Conservation (phyloP, 345 rosid genomes). For the Ailanthus altissimus region DNA sequence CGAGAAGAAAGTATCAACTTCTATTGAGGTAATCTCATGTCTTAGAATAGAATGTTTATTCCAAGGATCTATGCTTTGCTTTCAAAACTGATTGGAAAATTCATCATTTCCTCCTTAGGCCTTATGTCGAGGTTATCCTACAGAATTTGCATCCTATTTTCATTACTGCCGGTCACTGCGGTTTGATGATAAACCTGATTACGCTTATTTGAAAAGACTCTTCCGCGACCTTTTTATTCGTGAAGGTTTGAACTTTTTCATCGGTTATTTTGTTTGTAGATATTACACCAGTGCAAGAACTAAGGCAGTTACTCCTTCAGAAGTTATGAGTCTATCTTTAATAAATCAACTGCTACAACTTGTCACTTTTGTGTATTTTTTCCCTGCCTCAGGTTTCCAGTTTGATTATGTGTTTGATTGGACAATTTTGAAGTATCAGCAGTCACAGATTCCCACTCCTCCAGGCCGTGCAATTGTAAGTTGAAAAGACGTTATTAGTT, state of each 20-base stretch:
- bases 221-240: constrained; percentile 91
- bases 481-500: constrained; percentile 10
- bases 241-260: constrained; percentile 60
- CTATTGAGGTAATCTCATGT: constrained; percentile 66
- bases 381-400: constrained; percentile 65
- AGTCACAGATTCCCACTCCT: constrained; percentile 66
- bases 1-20: constrained; percentile 85
- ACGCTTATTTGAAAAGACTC: constrained; percentile 83
- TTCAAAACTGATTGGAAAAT: constrained; percentile 20
- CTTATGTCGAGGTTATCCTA: constrained; percentile 83
- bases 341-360: constrained; percentile 15
- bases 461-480: constrained; percentile 60
- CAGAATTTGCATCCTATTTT: constrained; percentile 90
- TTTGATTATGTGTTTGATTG: constrained; percentile 91
- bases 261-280: constrained; percentile 9
- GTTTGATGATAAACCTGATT: constrained; percentile 90
- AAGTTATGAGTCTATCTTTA: neutral
- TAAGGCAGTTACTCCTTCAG: neutral
- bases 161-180: constrained; percentile 87
- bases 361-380: constrained; percentile 14
- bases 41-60: neutral
- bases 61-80: constrained; percentile 9
- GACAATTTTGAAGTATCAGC: constrained; percentile 92
- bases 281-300: neutral
- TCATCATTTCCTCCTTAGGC: constrained; percentile 41